Evolutionary conservation across 345 rosid species (phyloP), one percentile per base, ranked within the genome.

Genomic region (Heritiera littoralis): DNA sequence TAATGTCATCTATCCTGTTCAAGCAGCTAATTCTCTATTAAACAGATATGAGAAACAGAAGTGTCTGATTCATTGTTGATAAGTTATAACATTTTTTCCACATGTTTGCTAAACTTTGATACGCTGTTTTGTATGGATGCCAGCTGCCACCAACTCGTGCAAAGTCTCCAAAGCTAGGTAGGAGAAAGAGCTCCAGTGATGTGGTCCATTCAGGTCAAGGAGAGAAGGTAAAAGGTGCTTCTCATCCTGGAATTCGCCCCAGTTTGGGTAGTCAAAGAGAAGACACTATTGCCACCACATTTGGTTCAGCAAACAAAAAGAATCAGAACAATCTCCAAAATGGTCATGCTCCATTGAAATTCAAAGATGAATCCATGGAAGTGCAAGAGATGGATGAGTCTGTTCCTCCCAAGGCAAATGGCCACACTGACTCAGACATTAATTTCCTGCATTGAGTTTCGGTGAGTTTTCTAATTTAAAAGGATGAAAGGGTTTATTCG

Each of bases 61-160:
- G 3, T 10, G 6, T 64, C 49, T 68, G 79, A 69, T 79, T 82
- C 79, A 54, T 23, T 65, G 40, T 43, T 58, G 51, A 45, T 70
- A 54, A 52, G 51, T 66, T 30, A 55, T 30, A 28, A 28, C 54
- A 71, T 51, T 18, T 46, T 20, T 13, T 4, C 45, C 3, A 7
- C 15, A 9, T n/a, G 12, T 67, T 49, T 55, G 79, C 67, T 56
- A 45, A 67, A 45, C 9, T 69, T 51, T 13, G 20, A 63, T 73
- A 30, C 77, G 17, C 38, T 71, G 76, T 74, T 35, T 55, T 77
- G 46, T n/a, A 48, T 75, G 78, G 46, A 54, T 80, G 73, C 76
- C 89, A 95, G 98, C 78, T 89, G 80, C 98, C 97, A 79, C 89
- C 94, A 80, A 95, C 98, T 76, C 89, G 95, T 40, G 91, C 98